Base-by-base conservation (phyloP, 768 basidiomycete genomes). In the Heimioporus sp. region DNA sequence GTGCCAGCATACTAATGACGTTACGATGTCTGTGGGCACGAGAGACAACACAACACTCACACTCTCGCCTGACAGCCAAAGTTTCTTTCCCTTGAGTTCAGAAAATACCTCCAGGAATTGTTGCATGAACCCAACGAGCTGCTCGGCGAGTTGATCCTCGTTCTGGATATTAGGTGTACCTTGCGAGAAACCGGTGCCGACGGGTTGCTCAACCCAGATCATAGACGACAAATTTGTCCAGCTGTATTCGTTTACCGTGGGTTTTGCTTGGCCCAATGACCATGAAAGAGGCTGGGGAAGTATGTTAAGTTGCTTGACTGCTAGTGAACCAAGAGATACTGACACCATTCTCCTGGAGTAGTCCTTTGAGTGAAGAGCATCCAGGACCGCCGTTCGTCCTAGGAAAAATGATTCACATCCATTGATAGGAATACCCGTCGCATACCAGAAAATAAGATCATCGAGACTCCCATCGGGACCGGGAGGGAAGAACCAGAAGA, bases 401-500 rank as follows among this genome's bases (percentile, higher is more conserved):
- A 59, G 19, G 19, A 47, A 48, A 5, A 41, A 24, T 3, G 43
- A 11, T 13, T 38, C 16, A 41, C 31, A 5, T 12, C 5, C 7
- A 1, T 31, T 11, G 7, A 24, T 16, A 30, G 8, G 9, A 35
- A 41, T 38, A 30, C 10, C 13, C 1, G 10, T 10, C 12, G n/a
- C 51, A 44, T 58, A 85, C 87, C 87, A 90, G 67, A 89, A 86
- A 31, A 90, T 84, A 40, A 90, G 60, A 61, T 90, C 86, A 59
- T 90, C 85, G 5, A 79, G 62, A 56, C 82, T 86, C 17, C 87
- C 88, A 58, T 81, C 71, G 0, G 85, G 85, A 4, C 86, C 87
- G 2, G 87, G 85, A 48, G 88, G 88, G 73, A 88, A 90, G 69
- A 88, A 85, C 87, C 88, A 90, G 71, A 90, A 90, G 73, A 85